A percentile compares a stretch with the other conserved stretches of the same genome.
Evolutionary conservation across 768 basidiomycete genomes (phyloP).

Genomic region (Collybia sordida): DNA sequence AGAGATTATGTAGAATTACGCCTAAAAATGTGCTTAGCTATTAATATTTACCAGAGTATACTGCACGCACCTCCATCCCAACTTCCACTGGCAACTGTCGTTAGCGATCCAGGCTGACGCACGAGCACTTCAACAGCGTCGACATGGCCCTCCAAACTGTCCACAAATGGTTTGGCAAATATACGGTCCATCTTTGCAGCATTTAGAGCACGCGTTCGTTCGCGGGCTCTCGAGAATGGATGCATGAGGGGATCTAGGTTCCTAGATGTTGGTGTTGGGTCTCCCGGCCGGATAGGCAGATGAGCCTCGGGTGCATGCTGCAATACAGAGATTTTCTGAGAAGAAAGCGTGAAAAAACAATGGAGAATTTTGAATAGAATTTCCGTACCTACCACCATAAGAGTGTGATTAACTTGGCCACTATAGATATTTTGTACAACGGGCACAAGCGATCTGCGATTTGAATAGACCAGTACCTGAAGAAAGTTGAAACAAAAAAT

Average conservation of each 20-base stretch:
- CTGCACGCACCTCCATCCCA: conserved; percentile 87
- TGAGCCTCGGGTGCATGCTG: conserved; percentile 80
- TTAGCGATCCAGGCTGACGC: conserved; percentile 70
- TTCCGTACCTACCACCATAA: no score
- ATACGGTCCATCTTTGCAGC: conserved; percentile 97
- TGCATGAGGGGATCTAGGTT: conserved; percentile 96
- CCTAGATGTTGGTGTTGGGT: conserved; percentile 84
- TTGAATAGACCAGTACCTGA: no score
- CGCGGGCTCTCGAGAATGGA: conserved; percentile 89
- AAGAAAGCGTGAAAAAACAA: background rate
- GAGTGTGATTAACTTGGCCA: no score
- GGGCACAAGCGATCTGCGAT: no score
- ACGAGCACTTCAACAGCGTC: conserved; percentile 91
- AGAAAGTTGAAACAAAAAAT: no score
- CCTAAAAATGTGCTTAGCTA: conserved; percentile 40
- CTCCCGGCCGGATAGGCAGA: conserved; percentile 73
- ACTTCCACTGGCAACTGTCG: conserved; percentile 84
- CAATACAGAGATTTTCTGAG: conserved; percentile 82
- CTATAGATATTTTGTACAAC: no score
- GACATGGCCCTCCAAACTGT: conserved; percentile 85
- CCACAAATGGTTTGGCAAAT: conserved; percentile 97
- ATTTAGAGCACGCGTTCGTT: conserved; percentile 91
- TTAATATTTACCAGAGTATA: background rate
- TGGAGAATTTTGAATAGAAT: no score
- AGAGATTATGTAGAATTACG: conserved; percentile 82